Percentiles rank a stretch among this genome's conserved stretches.
These are phyloP conservation scores for Onygenales sp. DNA, from an alignment of 2,329 filamentous ascomycete species.

Conservation along the genomic window DNA sequence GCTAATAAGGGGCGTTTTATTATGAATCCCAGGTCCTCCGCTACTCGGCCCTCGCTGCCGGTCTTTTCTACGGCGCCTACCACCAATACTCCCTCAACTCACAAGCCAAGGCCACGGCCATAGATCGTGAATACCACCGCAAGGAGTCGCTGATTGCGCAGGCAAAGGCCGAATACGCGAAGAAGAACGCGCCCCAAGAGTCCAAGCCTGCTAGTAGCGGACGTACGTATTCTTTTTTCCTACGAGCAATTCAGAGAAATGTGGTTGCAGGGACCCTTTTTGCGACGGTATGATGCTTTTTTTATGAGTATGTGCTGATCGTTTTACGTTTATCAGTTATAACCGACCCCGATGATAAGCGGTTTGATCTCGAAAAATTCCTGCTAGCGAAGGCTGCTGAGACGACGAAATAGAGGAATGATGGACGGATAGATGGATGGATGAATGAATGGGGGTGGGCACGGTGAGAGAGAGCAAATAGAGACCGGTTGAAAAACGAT, in stretches of 20 bases:
- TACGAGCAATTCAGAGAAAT: neutral
- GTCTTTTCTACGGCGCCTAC: constrained; percentile 90
- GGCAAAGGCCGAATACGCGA: constrained; percentile 83
- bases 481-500: neutral
- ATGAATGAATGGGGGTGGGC: neutral
- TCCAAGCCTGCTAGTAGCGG: constrained; percentile 22
- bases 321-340: constrained; percentile 43
- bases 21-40: constrained; percentile 65
- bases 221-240: constrained; percentile 15
- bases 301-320: neutral
- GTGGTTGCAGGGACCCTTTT: neutral
- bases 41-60: constrained; percentile 86
- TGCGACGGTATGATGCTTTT: neutral
- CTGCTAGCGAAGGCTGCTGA: constrained; percentile 53
- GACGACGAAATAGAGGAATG: constrained; percentile 18
- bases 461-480: neutral
- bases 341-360: constrained; percentile 70
- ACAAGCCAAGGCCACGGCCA: constrained; percentile 58
- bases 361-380: constrained; percentile 88
- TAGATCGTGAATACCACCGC: constrained; percentile 76
- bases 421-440: constrained; percentile 18
- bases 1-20: neutral
- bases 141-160: constrained; percentile 87
- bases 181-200: constrained; percentile 55
- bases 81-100: constrained; percentile 77